Conservation (phyloP, 495 filamentous ascomycete species). For the Trichoderma reesei region DNA sequence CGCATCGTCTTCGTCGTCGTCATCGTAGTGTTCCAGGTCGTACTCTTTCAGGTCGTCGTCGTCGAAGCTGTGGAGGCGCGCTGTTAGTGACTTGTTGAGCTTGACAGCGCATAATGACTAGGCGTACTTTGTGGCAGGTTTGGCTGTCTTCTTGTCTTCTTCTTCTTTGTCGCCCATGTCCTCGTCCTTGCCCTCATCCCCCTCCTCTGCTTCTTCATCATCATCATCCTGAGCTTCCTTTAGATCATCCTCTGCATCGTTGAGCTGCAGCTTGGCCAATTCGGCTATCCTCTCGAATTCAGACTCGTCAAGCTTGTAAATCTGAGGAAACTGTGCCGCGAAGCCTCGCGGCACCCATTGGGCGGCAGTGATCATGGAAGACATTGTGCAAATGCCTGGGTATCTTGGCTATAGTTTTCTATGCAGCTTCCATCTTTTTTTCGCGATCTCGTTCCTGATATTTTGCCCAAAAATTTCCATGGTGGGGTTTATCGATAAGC, state of each 20-base stretch:
- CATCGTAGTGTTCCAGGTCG: conserved; percentile 89
- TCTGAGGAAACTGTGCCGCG: conserved; percentile 81
- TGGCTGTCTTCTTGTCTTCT: not conserved
- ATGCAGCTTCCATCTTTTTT: not conserved
- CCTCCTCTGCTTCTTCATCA: conserved; percentile 18
- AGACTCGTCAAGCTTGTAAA: conserved; percentile 84
- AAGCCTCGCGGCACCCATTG: conserved; percentile 91
- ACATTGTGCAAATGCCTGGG: conserved; percentile 16
- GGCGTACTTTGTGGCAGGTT: conserved; percentile 28
- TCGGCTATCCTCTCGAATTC: conserved; percentile 86
- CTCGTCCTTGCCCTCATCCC: conserved; percentile 16
- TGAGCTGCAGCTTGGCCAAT: conserved; percentile 81
- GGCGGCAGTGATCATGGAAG: conserved; percentile 85
- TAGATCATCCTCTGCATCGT: conserved; percentile 83
- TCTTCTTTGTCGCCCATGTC: conserved; percentile 19
- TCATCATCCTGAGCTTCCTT: conserved; percentile 50
- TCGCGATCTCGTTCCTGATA: not conserved
- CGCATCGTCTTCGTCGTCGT: conserved; percentile 53
- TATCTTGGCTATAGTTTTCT: not conserved
- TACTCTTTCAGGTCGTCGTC: conserved; percentile 93
- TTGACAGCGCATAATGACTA: conserved; percentile 4
- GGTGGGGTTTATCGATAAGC: conserved; percentile 20
- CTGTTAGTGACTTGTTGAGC: not conserved
- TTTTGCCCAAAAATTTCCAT: conserved; percentile 10
- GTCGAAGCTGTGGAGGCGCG: conserved; percentile 25